phyloP scores from a whole-genome alignment of 768 basidiomycete species.

The Trametopsis cervina region DNA sequence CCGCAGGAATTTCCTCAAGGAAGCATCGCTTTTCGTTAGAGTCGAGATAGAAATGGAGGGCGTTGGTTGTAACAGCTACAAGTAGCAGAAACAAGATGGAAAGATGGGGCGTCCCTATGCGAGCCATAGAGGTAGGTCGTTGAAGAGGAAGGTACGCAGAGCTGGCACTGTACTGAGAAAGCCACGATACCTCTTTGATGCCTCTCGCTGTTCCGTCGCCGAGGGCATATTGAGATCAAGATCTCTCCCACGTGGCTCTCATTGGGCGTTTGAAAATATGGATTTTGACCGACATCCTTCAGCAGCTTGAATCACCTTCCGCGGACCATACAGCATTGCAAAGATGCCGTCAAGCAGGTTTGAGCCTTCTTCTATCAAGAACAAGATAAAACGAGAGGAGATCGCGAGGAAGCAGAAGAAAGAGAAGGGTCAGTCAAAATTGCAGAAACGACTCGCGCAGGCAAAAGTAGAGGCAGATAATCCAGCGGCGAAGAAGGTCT shows the following conservation, averaged over 20 bases:
- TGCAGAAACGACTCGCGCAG: constrained; percentile 70
- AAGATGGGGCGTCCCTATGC: constrained; percentile 17
- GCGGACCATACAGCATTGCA: too few relatives aligned
- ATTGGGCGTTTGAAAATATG: too few relatives aligned
- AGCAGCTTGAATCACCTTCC: too few relatives aligned
- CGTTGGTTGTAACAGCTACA: constrained; percentile 44
- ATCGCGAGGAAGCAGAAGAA: constrained; percentile 66
- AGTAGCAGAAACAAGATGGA: constrained; percentile 32
- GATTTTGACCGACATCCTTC: too few relatives aligned
- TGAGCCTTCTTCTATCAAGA: constrained; percentile 67
- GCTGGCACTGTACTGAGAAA: constrained; percentile 2
- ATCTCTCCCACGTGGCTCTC: neutral
- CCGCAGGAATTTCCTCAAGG: constrained; percentile 90
- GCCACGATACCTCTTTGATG: too few relatives aligned
- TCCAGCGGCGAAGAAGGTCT: constrained; percentile 72
- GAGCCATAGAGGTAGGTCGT: neutral
- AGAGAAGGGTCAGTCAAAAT: constrained; percentile 72
- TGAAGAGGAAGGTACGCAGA: constrained; percentile 12
- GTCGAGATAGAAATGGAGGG: constrained; percentile 96
- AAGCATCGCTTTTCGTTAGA: constrained; percentile 92
- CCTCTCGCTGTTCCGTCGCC: too few relatives aligned
- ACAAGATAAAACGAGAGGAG: constrained; percentile 85
- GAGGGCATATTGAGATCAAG: neutral
- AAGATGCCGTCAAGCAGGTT: constrained; percentile 51
- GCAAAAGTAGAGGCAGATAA: constrained; percentile 74